Evolutionary conservation across 1,139 yeast species (phyloP).

Genomic region (Yamadazyma jaroonii): DNA sequence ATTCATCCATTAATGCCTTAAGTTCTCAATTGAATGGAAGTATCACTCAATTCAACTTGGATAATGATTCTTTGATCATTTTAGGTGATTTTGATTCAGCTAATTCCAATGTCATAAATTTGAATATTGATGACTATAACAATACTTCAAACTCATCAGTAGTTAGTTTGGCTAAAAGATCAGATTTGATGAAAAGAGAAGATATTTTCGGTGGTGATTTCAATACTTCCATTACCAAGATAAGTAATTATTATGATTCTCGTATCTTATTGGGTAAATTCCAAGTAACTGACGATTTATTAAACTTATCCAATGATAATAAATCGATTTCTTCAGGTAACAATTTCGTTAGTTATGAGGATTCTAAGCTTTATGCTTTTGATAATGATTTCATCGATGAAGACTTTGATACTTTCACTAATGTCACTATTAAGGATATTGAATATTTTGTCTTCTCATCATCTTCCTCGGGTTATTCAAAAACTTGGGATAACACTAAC

Average conservation of each 20-base stretch:
- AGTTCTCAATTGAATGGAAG: constrained; percentile 51
- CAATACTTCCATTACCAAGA: constrained; percentile 26
- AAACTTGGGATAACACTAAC: constrained; percentile 42
- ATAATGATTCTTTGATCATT: constrained; percentile 26
- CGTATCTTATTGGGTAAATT: constrained; percentile 36
- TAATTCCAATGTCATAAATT: constrained; percentile 26
- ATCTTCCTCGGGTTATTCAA: constrained; percentile 20
- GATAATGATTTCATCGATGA: constrained; percentile 30
- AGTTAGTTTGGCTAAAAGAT: constrained; percentile 11
- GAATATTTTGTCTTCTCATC: constrained; percentile 40
- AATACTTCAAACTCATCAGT: constrained; percentile 31
- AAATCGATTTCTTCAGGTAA: constrained; percentile 24
- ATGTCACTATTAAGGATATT: constrained; percentile 29
- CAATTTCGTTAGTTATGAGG: constrained; percentile 31
- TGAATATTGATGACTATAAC: constrained; percentile 30
- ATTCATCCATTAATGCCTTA: constrained; percentile 63
- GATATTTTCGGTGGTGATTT: constrained; percentile 30
- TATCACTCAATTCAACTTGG: constrained; percentile 30
- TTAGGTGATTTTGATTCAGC: constrained; percentile 51
- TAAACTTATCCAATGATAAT: constrained; percentile 31
- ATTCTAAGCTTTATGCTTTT: constrained; percentile 35
- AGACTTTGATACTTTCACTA: constrained; percentile 31
- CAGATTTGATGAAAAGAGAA: constrained; percentile 21
- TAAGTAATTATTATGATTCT: constrained; percentile 20
- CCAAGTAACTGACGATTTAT: constrained; percentile 19